Conservation (phyloP, 257 asterid genomes). For the Solanum pimpinellifolium region DNA sequence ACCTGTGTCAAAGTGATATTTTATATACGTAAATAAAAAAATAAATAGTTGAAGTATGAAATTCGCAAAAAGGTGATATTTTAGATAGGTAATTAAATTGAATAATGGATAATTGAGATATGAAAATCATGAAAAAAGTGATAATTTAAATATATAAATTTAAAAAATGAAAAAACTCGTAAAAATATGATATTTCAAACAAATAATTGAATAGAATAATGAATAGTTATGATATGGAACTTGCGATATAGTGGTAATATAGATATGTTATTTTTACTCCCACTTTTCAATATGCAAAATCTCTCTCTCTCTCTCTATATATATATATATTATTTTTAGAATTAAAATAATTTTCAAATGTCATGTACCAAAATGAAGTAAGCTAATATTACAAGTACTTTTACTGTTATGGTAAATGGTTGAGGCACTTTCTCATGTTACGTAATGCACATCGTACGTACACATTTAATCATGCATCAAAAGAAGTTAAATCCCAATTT, state of each 20-base stretch:
- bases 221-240: background rate
- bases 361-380: background rate
- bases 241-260: background rate
- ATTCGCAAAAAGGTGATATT: too few species aligned
- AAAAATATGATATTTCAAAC: too few species aligned
- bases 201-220: background rate
- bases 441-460: background rate
- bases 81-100: too few species aligned
- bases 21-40: background rate
- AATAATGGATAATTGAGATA: too few species aligned
- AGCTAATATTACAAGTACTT: background rate
- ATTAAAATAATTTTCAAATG: background rate
- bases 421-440: background rate
- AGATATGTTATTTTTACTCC: background rate
- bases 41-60: too few species aligned
- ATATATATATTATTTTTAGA: background rate
- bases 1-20: accelerated
- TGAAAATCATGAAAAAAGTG: too few species aligned
- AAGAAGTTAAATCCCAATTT: background rate
- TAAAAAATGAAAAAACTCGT: too few species aligned
- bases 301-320: too few species aligned
- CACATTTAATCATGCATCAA: background rate
- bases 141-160: too few species aligned
- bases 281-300: background rate
- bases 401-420: background rate